phyloP scores from a whole-genome alignment of 495 filamentous ascomycete species.

The Chaetomidium leptoderma region DNA sequence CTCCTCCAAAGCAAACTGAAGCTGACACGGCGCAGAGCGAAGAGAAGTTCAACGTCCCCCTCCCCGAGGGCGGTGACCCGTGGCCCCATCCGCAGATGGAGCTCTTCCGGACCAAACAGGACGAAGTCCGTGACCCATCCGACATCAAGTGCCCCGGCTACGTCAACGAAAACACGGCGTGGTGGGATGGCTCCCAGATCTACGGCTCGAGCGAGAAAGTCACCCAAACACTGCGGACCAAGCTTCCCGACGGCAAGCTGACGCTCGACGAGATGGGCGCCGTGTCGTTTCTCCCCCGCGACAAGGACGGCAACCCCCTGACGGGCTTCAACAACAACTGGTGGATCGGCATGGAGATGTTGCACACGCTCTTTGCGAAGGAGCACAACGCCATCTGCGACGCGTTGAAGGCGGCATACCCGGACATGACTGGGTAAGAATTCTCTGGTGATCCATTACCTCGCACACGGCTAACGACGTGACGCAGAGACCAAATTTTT shows the following conservation, averaged over 20 bases:
- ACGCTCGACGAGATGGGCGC: constrained; percentile 21
- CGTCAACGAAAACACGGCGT: constrained; percentile 39
- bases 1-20: no score
- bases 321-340: constrained; percentile 45
- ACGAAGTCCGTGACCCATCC: constrained; percentile 27
- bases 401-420: constrained; percentile 28
- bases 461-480: not conserved
- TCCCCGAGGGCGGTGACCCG: constrained; percentile 26
- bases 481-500: constrained; percentile 35
- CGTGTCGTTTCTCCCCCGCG: constrained; percentile 36
- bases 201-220: constrained; percentile 39
- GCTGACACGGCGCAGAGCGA: constrained; percentile 16
- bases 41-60: constrained; percentile 29
- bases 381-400: constrained; percentile 45
- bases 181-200: constrained; percentile 47
- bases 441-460: not conserved
- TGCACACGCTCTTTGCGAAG: constrained; percentile 44
- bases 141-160: constrained; percentile 38
- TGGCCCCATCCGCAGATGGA: constrained; percentile 34
- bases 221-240: constrained; percentile 32
- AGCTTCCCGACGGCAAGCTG: constrained; percentile 35
- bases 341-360: constrained; percentile 43
- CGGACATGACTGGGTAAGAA: constrained; percentile 10
- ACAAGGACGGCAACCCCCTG: constrained; percentile 29
- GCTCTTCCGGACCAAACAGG: constrained; percentile 29